A percentile compares a stretch with the other conserved stretches of the same genome.
phyloP scores from a whole-genome alignment of 192 early-diverging fungal species.

The Coemansia sp. region DNA sequence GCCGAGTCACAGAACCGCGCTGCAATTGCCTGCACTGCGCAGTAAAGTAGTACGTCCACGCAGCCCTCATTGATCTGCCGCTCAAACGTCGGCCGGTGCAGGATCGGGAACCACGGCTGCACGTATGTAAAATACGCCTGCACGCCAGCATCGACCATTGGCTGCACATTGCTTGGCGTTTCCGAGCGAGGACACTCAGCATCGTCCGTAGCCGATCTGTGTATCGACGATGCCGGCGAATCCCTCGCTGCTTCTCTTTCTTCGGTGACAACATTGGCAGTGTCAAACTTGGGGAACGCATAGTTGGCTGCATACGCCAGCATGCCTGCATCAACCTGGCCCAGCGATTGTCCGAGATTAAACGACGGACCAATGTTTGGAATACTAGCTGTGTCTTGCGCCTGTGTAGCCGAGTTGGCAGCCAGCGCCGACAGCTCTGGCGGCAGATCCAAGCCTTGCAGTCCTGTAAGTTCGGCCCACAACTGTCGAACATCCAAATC shows the following conservation, averaged over 20 bases:
- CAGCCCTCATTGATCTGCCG: conserved; percentile 27
- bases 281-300: conserved; percentile 30
- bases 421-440: conserved; percentile 37
- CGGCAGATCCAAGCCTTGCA: conserved; percentile 34
- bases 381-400: conserved; percentile 6
- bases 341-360: conserved; percentile 9
- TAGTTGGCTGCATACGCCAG: conserved; percentile 43
- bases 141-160: conserved; percentile 31
- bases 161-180: not conserved
- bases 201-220: not conserved
- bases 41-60: conserved; percentile 40
- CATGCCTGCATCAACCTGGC: not conserved
- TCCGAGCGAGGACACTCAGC: not conserved
- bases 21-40: conserved; percentile 42
- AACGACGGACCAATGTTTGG: conserved; percentile 15
- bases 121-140: conserved; percentile 44
- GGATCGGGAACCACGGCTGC: conserved; percentile 52
- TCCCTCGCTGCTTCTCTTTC: not conserved
- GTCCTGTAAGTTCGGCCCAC: conserved; percentile 48
- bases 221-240: conserved; percentile 12
- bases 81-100: conserved; percentile 51
- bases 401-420: conserved; percentile 21
- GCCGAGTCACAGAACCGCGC: conserved; percentile 19
- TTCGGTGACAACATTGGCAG: not conserved
- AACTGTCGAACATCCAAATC: conserved; percentile 38